Percentiles rank a stretch among this genome's conserved stretches.
These are phyloP conservation scores for Conticribra weissflogii DNA, from an alignment of 108 stramenopile species.

Conservation along the genomic window DNA sequence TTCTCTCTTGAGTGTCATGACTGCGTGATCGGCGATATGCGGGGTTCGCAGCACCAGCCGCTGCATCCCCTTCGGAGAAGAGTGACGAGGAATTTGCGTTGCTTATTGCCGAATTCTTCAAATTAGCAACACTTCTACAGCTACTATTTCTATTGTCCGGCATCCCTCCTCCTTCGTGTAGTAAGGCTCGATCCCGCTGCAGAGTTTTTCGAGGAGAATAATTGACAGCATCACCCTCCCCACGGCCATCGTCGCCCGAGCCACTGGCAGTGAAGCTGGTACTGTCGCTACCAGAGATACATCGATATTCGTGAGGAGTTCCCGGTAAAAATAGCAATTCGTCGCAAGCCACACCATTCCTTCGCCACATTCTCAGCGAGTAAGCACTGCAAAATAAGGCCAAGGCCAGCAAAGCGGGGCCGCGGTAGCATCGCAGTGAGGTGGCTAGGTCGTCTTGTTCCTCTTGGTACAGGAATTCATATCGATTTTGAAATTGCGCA, in stretches of 20 bases:
- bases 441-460: slow-evolving; percentile 50
- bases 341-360: slow-evolving; percentile 88
- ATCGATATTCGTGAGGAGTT: slow-evolving; percentile 60
- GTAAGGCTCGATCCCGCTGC: too few species aligned
- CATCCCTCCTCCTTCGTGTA: too few species aligned
- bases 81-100: neutral
- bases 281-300: slow-evolving; percentile 4
- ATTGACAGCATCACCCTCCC: too few species aligned
- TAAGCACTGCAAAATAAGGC: slow-evolving; percentile 80
- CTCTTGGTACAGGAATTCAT: slow-evolving; percentile 2
- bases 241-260: too few species aligned
- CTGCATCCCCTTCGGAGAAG: slow-evolving; percentile 45
- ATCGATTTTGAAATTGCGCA: slow-evolving; percentile 22
- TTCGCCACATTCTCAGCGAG: slow-evolving; percentile 81
- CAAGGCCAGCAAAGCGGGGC: slow-evolving; percentile 78
- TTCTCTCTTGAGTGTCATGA: neutral
- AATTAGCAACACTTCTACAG: too few species aligned
- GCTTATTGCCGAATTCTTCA: neutral
- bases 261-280: too few species aligned
- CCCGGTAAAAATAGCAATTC: slow-evolving; percentile 89
- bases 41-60: slow-evolving; percentile 28
- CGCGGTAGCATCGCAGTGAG: slow-evolving; percentile 54
- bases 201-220: too few species aligned
- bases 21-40: neutral
- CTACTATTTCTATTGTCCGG: slow-evolving; percentile 3